Evolutionary conservation across 345 rosid species (phyloP).

Genomic region (Hibiscus syriacus): DNA sequence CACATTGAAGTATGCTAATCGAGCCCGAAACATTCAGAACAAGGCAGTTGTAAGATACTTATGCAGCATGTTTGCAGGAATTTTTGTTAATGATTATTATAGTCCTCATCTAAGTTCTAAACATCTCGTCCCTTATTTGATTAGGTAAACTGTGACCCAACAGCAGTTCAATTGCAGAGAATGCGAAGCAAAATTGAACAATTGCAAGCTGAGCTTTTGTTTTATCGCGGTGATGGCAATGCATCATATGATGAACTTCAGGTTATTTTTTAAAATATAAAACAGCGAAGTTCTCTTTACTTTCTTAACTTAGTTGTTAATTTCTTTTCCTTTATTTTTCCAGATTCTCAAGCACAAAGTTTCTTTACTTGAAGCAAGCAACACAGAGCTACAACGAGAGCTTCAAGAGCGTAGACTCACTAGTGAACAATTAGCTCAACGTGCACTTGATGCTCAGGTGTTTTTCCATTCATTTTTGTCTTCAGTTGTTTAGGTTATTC

Average conservation of each 20-base stretch:
- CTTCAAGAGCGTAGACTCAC: conserved; percentile 62
- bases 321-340: background rate
- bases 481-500: background rate
- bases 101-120: background rate
- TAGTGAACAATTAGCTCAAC: conserved; percentile 65
- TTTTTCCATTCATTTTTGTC: conserved; percentile 6
- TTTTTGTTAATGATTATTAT: background rate
- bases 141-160: conserved; percentile 88
- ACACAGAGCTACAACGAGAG: conserved; percentile 63
- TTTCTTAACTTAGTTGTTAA: conserved; percentile 11
- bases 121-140: background rate
- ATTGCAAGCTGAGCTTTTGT: conserved; percentile 75
- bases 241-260: conserved; percentile 82
- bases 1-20: conserved; percentile 94
- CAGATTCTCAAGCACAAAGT: conserved; percentile 85
- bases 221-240: conserved; percentile 64
- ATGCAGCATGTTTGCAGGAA: background rate
- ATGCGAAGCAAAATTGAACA: conserved; percentile 96
- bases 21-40: conserved; percentile 96
- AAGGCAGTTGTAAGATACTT: conserved; percentile 73
- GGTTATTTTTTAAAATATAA: conserved; percentile 28
- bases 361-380: conserved; percentile 81
- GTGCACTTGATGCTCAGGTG: conserved; percentile 89
- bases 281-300: background rate
- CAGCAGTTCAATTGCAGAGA: conserved; percentile 70